phyloP scores from a whole-genome alignment of 2,329 filamentous ascomycete genomes.

The Leptographium lundbergii region DNA sequence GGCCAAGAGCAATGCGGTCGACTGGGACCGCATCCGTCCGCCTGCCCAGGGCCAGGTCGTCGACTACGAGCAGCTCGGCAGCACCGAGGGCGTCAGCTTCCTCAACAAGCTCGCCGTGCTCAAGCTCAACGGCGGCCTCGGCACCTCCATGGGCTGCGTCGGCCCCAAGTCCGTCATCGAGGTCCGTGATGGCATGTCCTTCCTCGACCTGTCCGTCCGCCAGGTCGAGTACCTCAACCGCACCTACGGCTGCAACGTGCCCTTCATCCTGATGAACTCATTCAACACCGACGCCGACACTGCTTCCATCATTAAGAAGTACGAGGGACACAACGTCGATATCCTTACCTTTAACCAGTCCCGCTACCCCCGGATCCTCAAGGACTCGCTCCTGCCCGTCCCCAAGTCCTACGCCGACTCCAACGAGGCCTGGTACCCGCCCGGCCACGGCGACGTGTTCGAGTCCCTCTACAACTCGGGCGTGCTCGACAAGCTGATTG shows the following conservation, averaged over 20 bases:
- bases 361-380: conserved; percentile 91
- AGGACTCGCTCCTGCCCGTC: conserved; percentile 93
- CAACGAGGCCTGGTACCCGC: conserved; percentile 96
- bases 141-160: conserved; percentile 99
- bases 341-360: conserved; percentile 99
- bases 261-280: conserved; percentile 99
- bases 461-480: conserved; percentile 99
- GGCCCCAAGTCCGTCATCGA: conserved; percentile 99
- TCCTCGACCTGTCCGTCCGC: conserved; percentile 94
- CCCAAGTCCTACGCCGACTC: conserved; percentile 79
- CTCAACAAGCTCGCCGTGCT: conserved; percentile 95
- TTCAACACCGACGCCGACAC: conserved; percentile 99
- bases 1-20: conserved; percentile 90
- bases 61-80: conserved; percentile 81
- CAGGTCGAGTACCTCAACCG: conserved; percentile 99
- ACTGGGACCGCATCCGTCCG: conserved; percentile 94
- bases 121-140: conserved; percentile 98
- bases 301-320: conserved; percentile 99
- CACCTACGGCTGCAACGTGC: conserved; percentile 93
- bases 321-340: conserved; percentile 98
- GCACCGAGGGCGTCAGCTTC: conserved; percentile 84
- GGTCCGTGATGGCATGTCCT: conserved; percentile 99
- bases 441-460: conserved; percentile 98
- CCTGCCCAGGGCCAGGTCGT: conserved; percentile 90
- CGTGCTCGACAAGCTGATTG: conserved; percentile 89